A percentile compares a stretch with the other conserved stretches of the same genome.
Evolutionary conservation across 495 filamentous ascomycete genomes (phyloP).

Genomic region (Oidiodendron maius): DNA sequence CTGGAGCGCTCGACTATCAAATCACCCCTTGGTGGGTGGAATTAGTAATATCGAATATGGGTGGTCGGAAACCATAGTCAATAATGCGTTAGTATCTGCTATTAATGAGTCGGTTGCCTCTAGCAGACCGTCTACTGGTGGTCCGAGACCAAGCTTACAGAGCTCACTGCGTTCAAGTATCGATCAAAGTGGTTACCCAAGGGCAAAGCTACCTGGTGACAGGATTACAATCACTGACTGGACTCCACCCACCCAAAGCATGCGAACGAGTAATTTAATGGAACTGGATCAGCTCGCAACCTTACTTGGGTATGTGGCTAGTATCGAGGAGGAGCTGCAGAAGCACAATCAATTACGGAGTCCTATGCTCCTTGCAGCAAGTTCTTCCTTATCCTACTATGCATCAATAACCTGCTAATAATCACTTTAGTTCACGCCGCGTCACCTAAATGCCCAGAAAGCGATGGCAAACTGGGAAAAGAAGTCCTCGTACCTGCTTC

Average conservation of each 20-base stretch:
- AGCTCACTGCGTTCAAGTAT: conserved; percentile 67
- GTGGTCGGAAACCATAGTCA: conserved; percentile 87
- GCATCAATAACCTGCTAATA: too few relatives aligned
- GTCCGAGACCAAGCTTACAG: conserved; percentile 57
- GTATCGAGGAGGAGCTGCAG: conserved; percentile 79
- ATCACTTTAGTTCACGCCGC: conserved; percentile 63
- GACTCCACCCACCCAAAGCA: conserved; percentile 86
- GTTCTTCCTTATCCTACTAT: conserved; percentile 20
- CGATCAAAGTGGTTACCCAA: conserved; percentile 48
- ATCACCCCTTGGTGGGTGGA: conserved; percentile 84
- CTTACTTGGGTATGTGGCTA: conserved; percentile 71
- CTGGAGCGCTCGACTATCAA: conserved; percentile 91
- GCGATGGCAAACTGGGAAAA: conserved; percentile 96
- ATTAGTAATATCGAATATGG: conserved; percentile 97
- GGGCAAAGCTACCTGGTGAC: conserved; percentile 76
- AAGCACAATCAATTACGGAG: conserved; percentile 80
- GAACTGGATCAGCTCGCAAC: conserved; percentile 78
- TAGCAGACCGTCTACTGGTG: conserved; percentile 21
- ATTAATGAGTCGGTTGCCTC: conserved; percentile 35
- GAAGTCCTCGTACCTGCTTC: conserved; percentile 82
- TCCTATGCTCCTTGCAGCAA: conserved; percentile 75
- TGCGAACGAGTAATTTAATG: conserved; percentile 69
- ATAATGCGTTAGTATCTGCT: conserved; percentile 55
- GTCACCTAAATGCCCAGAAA: conserved; percentile 72
- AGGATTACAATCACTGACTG: conserved; percentile 82